A percentile compares a stretch with the other conserved stretches of the same genome.
These are phyloP conservation scores for Helminthosporium solani DNA, from an alignment of 2,329 filamentous ascomycete species.

Conservation along the genomic window DNA sequence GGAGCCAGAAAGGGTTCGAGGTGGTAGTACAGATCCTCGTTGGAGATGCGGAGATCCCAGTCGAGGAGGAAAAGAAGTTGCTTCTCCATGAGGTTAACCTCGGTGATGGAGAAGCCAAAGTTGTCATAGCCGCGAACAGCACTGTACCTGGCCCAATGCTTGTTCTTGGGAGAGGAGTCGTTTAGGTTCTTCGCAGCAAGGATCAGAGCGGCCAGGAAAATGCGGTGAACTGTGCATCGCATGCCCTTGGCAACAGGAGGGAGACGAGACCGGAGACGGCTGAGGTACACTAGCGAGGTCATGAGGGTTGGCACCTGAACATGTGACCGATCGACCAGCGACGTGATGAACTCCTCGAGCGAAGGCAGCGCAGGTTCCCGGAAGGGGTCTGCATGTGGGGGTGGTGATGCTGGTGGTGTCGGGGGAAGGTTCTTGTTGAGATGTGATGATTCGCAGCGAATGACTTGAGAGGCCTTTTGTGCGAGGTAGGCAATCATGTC, in stretches of 20 bases:
- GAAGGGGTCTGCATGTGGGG: conserved; percentile 51
- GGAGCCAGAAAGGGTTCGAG: conserved; percentile 86
- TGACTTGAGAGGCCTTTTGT: conserved; percentile 72
- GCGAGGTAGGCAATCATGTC: conserved; percentile 80
- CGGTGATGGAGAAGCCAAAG: conserved; percentile 90
- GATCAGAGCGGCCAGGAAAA: conserved; percentile 88
- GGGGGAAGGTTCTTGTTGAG: conserved; percentile 55
- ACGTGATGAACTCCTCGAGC: conserved; percentile 86
- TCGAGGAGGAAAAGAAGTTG: conserved; percentile 92
- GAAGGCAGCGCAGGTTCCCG: conserved; percentile 64
- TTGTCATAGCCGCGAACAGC: conserved; percentile 68
- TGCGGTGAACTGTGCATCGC: conserved; percentile 93
- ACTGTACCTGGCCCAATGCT: conserved; percentile 98
- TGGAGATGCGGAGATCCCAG: conserved; percentile 86
- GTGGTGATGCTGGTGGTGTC: conserved; percentile 61
- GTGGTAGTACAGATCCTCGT: conserved; percentile 82
- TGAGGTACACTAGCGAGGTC: conserved; percentile 93
- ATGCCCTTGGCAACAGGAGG: conserved; percentile 95
- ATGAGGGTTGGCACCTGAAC: conserved; percentile 97
- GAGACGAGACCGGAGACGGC: conserved; percentile 76
- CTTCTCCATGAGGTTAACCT: conserved; percentile 99
- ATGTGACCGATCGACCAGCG: conserved; percentile 87
- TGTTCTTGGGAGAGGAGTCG: conserved; percentile 98
- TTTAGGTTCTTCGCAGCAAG: conserved; percentile 95
- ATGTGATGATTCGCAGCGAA: conserved; percentile 66